Percentiles rank a stretch among this genome's conserved stretches.
These are phyloP conservation scores for Boletus insuetus DNA, from an alignment of 768 basidiomycete genomes.

Conservation along the genomic window DNA sequence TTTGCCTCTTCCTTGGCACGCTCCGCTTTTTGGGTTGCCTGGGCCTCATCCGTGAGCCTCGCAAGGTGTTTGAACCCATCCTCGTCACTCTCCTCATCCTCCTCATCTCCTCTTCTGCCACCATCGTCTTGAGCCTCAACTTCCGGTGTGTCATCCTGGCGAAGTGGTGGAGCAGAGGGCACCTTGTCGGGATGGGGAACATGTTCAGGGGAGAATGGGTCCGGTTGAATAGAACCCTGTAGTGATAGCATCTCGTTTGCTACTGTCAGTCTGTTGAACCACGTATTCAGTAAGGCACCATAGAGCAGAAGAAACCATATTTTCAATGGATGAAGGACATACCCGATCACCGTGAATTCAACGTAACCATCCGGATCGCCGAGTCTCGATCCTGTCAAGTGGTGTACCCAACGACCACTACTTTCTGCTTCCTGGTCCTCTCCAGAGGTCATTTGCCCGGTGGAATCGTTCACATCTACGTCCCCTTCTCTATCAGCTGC, in stretches of 20 bases:
- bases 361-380: constrained; percentile 67
- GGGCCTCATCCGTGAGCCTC: constrained; percentile 29
- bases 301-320: neutral
- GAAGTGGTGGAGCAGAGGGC: neutral
- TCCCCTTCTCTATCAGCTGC: neutral
- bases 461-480: constrained; percentile 11
- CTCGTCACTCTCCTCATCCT: constrained; percentile 27
- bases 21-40: constrained; percentile 21
- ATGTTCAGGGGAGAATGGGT: constrained; percentile 71
- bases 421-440: constrained; percentile 38
- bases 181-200: constrained; percentile 30
- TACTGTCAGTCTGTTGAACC: constrained; percentile 62
- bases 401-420: constrained; percentile 79
- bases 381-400: constrained; percentile 61
- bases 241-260: constrained; percentile 94
- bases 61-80: constrained; percentile 34
- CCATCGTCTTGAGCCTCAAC: constrained; percentile 8
- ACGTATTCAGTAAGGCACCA: constrained; percentile 2
- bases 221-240: constrained; percentile 74
- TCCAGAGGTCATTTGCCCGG: neutral
- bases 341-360: constrained; percentile 88
- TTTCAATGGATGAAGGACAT: neutral
- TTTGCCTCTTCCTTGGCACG: constrained; percentile 27
- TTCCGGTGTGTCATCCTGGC: constrained; percentile 17
- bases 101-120: constrained; percentile 1